Percentiles rank a stretch among this genome's conserved stretches.
phyloP scores from a whole-genome alignment of 345 rosid genomes.

The Eucalyptus sp. region DNA sequence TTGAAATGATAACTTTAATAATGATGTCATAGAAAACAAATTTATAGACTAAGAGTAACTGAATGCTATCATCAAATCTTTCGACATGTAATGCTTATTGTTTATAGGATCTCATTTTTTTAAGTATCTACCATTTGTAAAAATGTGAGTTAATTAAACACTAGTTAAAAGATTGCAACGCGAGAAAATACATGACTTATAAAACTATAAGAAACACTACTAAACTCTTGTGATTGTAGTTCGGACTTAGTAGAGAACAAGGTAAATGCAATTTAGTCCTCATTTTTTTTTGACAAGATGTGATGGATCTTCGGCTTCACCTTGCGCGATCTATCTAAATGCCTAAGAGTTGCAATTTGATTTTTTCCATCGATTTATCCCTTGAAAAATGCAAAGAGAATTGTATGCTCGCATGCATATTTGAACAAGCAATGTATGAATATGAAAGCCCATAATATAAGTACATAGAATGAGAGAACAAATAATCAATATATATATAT shows the following conservation, averaged over 20 bases:
- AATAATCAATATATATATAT: too few relatives aligned
- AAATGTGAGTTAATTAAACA: background rate
- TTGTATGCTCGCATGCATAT: background rate
- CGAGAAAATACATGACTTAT: background rate
- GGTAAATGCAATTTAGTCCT: background rate
- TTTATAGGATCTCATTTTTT: background rate
- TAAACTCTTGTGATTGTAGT: background rate
- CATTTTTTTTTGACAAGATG: background rate
- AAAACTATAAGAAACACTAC: background rate
- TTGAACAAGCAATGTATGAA: background rate
- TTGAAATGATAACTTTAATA: background rate
- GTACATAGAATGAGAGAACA: background rate
- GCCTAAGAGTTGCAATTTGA: background rate
- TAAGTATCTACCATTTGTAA: background rate
- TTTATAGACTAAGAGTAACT: background rate
- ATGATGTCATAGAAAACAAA: background rate
- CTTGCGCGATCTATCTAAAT: fast-evolving
- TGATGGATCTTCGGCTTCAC: background rate
- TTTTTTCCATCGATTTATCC: background rate
- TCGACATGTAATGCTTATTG: fast-evolving
- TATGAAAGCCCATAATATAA: background rate
- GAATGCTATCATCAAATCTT: background rate
- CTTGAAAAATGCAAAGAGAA: background rate
- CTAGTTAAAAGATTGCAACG: fast-evolving
- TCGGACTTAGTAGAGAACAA: fast-evolving